These are phyloP conservation scores for Musa schizocarpa DNA, from an alignment of 176 grass and related monocot species.

Conservation along the genomic window DNA sequence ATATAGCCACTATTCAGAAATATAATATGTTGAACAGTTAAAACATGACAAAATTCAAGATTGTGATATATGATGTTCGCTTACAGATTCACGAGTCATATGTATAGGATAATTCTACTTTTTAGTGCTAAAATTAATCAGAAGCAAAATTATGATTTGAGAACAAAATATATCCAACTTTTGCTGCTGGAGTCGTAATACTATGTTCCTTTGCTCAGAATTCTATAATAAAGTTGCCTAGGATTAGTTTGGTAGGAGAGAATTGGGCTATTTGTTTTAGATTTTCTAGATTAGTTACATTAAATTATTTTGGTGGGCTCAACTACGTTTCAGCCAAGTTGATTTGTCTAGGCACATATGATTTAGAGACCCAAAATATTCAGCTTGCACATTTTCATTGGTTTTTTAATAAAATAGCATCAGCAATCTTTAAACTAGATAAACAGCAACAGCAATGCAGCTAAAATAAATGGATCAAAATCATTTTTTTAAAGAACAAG, in stretches of 20 bases:
- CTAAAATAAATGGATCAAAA: background rate
- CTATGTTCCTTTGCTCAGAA: no score
- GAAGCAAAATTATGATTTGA: no score
- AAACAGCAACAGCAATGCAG: background rate
- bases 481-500: background rate
- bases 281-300: no score
- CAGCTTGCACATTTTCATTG: background rate
- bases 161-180: no score
- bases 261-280: no score
- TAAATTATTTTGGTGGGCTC: background rate
- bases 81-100: background rate
- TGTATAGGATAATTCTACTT: background rate
- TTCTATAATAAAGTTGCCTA: no score
- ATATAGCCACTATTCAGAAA: background rate
- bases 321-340: background rate
- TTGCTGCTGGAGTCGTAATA: no score
- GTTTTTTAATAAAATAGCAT: background rate
- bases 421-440: background rate
- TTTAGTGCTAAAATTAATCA: background rate
- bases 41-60: background rate
- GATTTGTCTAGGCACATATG: background rate
- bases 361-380: background rate
- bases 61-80: background rate
- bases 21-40: background rate
- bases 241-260: no score